Evolutionary conservation across 169 alveolate genomes (phyloP).

Genomic region (Cryptosporidium ryanae): DNA sequence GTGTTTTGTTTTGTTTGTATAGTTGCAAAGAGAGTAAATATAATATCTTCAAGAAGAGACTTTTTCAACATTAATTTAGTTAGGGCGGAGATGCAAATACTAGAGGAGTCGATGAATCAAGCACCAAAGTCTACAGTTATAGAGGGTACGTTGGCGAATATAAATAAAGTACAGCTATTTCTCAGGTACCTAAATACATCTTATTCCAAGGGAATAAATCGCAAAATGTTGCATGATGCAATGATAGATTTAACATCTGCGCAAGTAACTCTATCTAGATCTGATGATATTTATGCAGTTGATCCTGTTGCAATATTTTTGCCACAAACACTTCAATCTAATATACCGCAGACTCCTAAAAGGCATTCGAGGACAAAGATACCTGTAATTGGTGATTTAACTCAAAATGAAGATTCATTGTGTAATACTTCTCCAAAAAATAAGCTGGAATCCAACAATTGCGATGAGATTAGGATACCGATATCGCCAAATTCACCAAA

Average conservation of each 20-base stretch:
- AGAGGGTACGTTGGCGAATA: conserved; percentile 69
- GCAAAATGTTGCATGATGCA: conserved; percentile 68
- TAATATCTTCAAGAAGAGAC: conserved; percentile 58
- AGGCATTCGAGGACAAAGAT: conserved; percentile 25
- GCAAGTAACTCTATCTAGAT: conserved; percentile 56
- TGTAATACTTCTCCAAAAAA: conserved; percentile 29
- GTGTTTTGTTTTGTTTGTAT: conserved; percentile 61
- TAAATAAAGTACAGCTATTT: conserved; percentile 60
- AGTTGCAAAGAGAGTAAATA: conserved; percentile 64
- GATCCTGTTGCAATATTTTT: conserved; percentile 70
- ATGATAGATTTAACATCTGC: conserved; percentile 65
- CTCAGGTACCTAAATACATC: conserved; percentile 62
- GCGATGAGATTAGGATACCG: conserved; percentile 47
- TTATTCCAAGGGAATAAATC: conserved; percentile 50
- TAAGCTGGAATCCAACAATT: conserved; percentile 12
- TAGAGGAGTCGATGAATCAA: conserved; percentile 67
- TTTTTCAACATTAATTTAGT: conserved; percentile 60
- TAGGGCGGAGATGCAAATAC: conserved; percentile 61
- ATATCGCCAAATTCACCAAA: conserved; percentile 45
- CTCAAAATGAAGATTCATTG: conserved; percentile 21
- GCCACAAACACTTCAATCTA: conserved; percentile 45
- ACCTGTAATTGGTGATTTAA: conserved; percentile 14
- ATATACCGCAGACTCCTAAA: conserved; percentile 38
- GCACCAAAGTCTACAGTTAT: conserved; percentile 69
- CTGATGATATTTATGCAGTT: conserved; percentile 73